A percentile compares a stretch with the other conserved stretches of the same genome.
Conservation (phyloP, 345 rosid species). For the Salix viminalis region DNA sequence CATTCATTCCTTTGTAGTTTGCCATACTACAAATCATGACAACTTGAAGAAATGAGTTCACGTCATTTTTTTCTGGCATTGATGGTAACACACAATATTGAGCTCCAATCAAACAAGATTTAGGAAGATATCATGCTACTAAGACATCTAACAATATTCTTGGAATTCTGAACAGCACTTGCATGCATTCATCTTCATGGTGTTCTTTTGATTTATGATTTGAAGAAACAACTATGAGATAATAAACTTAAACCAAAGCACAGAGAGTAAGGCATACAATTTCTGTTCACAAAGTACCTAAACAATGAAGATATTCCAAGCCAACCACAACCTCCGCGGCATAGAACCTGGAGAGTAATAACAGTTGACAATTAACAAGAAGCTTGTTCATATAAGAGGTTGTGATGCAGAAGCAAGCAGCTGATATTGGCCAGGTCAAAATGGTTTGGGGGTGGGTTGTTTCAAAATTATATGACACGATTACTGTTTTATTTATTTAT, state of each 20-base stretch:
- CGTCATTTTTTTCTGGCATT: not conserved
- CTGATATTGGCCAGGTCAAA: too few relatives aligned
- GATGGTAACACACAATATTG: not conserved
- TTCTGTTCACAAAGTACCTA: conserved; percentile 45
- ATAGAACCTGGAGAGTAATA: conserved; percentile 62
- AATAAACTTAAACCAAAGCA: not conserved
- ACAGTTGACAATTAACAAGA: not conserved
- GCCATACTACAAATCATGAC: not conserved
- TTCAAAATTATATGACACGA: too few relatives aligned
- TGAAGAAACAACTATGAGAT: not conserved
- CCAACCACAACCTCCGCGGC: conserved; percentile 85
- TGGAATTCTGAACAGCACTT: not conserved
- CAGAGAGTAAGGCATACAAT: not conserved
- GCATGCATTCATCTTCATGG: not conserved
- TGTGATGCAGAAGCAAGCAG: not conserved
- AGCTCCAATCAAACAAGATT: not conserved
- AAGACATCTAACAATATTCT: not conserved
- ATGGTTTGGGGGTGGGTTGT: not conserved
- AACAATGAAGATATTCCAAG: conserved; percentile 94
- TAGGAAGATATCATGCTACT: not conserved
- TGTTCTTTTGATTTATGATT: not conserved
- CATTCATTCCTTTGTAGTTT: not conserved
- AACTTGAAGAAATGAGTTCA: not conserved
- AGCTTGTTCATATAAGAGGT: not conserved
- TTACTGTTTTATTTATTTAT: too few relatives aligned